These are phyloP conservation scores for Arabidopsis arenosa DNA, from an alignment of 345 rosid species.

Conservation along the genomic window DNA sequence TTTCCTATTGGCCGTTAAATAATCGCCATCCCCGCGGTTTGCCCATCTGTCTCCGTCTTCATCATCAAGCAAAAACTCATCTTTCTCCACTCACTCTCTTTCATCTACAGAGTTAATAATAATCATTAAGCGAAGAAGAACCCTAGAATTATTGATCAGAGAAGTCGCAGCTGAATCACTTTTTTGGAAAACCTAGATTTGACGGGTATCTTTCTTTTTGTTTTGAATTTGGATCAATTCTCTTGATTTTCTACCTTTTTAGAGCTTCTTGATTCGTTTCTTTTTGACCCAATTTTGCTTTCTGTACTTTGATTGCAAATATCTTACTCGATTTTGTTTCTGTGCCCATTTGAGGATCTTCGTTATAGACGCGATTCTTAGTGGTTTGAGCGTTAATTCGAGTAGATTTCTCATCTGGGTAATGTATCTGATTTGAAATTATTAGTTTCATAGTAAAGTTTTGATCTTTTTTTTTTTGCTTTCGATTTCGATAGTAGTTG, in stretches of 20 bases:
- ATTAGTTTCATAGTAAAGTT: too few species aligned
- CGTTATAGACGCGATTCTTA: constrained; percentile 12
- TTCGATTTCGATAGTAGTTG: constrained; percentile 29
- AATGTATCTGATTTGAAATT: constrained; percentile 17
- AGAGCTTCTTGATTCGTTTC: constrained; percentile 11
- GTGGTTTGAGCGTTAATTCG: neutral
- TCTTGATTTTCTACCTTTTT: constrained; percentile 15
- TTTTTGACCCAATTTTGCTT: constrained; percentile 5
- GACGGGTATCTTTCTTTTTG: constrained; percentile 18
- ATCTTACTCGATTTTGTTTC: constrained; percentile 8
- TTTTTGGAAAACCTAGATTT: neutral
- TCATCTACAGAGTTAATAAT: too few species aligned
- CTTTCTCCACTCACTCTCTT: constrained; percentile 33
- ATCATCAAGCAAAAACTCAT: constrained; percentile 37
- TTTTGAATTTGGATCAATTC: constrained; percentile 8
- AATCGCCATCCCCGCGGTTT: constrained; percentile 41
- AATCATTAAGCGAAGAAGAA: constrained; percentile 14
- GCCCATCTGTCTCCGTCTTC: constrained; percentile 39
- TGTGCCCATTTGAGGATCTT: constrained; percentile 18
- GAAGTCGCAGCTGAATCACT: constrained; percentile 13
- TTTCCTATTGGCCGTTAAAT: constrained; percentile 18
- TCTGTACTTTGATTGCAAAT: neutral
- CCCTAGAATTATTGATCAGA: constrained; percentile 8
- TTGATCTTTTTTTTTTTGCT: neutral
- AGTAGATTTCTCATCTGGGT: constrained; percentile 25